These are phyloP conservation scores for Raphanus sativus DNA, from an alignment of 345 rosid species.

Conservation along the genomic window DNA sequence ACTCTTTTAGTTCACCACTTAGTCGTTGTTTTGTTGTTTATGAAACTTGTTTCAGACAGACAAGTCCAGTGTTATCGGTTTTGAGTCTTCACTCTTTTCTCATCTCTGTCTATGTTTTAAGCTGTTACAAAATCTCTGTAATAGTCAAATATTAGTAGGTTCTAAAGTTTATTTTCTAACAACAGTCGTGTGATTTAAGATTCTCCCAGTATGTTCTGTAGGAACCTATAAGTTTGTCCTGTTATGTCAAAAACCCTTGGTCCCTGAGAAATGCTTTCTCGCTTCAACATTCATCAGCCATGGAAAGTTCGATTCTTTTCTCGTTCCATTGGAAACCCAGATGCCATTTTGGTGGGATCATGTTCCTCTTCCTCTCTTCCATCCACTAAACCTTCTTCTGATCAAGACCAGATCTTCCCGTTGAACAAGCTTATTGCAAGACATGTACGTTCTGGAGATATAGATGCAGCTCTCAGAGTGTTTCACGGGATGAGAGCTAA, in stretches of 20 bases:
- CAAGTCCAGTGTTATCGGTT: neutral
- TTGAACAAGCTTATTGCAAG: constrained; percentile 58
- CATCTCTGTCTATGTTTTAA: neutral
- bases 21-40: constrained; percentile 18
- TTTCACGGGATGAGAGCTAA: constrained; percentile 57
- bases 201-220: neutral
- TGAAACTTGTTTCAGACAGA: constrained; percentile 18
- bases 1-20: constrained; percentile 15
- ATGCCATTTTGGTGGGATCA: constrained; percentile 27
- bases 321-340: constrained; percentile 19
- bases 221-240: neutral
- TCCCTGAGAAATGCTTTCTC: constrained; percentile 23
- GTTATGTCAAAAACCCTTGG: neutral
- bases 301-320: constrained; percentile 24
- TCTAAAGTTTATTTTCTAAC: neutral
- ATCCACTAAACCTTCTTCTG: neutral
- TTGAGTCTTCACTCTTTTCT: constrained; percentile 7
- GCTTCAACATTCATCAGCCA: constrained; percentile 21
- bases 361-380: constrained; percentile 13
- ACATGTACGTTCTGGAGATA: constrained; percentile 55
- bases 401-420: constrained; percentile 38
- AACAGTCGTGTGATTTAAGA: neutral
- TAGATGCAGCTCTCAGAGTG: constrained; percentile 58
- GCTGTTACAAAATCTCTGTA: neutral
- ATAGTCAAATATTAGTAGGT: neutral